Evolutionary conservation across 768 basidiomycete genomes (phyloP).

Genomic region (Termitomyces sp.): DNA sequence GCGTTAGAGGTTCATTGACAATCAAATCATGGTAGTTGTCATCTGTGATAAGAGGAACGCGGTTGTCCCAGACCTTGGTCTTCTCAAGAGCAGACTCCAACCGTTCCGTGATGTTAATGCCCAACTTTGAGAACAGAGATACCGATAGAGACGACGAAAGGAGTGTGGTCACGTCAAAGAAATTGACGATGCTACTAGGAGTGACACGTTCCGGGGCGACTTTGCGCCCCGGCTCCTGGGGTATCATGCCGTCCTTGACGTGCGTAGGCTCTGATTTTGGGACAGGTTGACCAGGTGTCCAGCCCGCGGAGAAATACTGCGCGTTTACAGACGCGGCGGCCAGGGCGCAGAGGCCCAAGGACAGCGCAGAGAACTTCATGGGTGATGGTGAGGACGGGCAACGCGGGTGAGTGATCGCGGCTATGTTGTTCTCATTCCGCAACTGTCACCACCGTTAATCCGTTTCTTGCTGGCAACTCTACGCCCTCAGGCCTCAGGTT

Average conservation of each 20-base stretch:
- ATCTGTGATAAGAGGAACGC: conserved; percentile 80
- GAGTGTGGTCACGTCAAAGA: conserved; percentile 36
- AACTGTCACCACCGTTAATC: neutral
- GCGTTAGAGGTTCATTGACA: conserved; percentile 61
- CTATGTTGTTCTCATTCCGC: neutral
- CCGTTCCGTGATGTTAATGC: conserved; percentile 69
- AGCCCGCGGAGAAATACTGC: conserved; percentile 80
- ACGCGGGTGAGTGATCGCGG: conserved; percentile 3
- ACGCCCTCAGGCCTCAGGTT: neutral
- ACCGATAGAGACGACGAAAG: conserved; percentile 54
- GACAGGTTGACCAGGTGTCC: conserved; percentile 69
- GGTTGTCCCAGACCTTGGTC: conserved; percentile 56
- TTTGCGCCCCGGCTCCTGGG: conserved; percentile 14
- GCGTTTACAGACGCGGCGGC: conserved; percentile 41
- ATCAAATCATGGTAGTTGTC: conserved; percentile 72
- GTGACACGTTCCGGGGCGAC: conserved; percentile 16
- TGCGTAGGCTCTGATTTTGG: conserved; percentile 21
- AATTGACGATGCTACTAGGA: conserved; percentile 19
- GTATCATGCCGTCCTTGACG: conserved; percentile 13
- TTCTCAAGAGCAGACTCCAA: conserved; percentile 30
- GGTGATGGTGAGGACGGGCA: conserved; percentile 15
- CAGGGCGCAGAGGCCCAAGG: conserved; percentile 32
- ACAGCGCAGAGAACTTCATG: conserved; percentile 47
- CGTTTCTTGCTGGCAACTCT: neutral
- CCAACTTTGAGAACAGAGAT: conserved; percentile 49